Base-by-base conservation (phyloP, 176 grass and related monocot genomes). In the Tuctoria greenei region DNA sequence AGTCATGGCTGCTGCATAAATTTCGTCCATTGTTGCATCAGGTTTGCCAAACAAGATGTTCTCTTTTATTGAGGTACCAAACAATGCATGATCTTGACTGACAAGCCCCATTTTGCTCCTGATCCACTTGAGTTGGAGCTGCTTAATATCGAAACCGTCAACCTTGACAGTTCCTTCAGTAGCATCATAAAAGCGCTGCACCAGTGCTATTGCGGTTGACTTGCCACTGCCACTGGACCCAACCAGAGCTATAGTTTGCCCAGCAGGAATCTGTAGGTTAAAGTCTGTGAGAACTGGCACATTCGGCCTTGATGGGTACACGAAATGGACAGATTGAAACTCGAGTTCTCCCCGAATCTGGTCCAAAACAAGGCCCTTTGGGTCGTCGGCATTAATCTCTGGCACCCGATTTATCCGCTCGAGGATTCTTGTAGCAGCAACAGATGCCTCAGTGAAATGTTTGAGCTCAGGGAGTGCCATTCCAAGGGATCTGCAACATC, bases 391-490 rank as follows among this genome's bases (percentile, higher is more conserved):
- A 12, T 99, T 70, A 6, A 99, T 99, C 72, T 81, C 64, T 20
- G 95, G 89, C 27, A 81, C 66, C 36, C 95, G 85, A 68, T 92
- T 90, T 72, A 95, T 95, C 18, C 95, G 67, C 10, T 94, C 75
- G 9, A 94, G 73, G 60, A 98, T 98, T 52, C 89, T 86, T 27
- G 86, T 82, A 61, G 91, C 82, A n/a, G 95, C 91, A 69, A 95
- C 80, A 6, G 95, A 99, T 63, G 88, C 95, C 55, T 99, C 95
- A 2, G 85, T 84, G 64, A 99, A 95, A 88, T 99, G 95, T 65
- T 99, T 99, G 27, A 98, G 69, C 83, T 98, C 95, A 26, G 95
- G 95, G 7, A 98, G 69, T 66, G 95, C 95, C 91, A 91, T 99
- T 83, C 95, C 95, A 82, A 99, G 95, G 37, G 95, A 81, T 73